These are phyloP conservation scores for Pythium dissotocum DNA, from an alignment of 352 stramenopile genomes.

Conservation along the genomic window DNA sequence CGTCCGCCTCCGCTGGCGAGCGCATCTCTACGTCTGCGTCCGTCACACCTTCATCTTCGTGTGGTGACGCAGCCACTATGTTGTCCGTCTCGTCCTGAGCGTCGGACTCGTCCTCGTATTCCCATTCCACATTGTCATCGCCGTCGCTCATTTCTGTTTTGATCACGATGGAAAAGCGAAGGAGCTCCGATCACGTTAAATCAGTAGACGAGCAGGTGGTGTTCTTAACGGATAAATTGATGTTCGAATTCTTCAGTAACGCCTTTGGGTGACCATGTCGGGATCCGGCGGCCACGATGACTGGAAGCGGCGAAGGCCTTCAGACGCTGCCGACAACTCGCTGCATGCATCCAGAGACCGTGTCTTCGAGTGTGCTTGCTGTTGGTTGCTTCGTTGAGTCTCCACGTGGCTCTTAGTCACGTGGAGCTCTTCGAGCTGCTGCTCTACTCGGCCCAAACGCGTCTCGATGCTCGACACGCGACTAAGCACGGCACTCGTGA, in stretches of 20 bases:
- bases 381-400: not conserved
- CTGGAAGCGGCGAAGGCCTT: conserved; percentile 1
- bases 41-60: not conserved
- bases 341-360: not conserved
- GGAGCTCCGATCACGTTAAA: not conserved
- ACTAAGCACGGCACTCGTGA: conserved; percentile 28
- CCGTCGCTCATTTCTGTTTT: conserved; percentile 17
- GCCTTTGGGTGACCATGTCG: not conserved
- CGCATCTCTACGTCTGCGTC: conserved; percentile 41
- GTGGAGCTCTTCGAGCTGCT: conserved; percentile 22
- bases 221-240: conserved; percentile 3
- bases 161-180: not conserved
- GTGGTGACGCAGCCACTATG: not conserved
- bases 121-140: conserved; percentile 26
- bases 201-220: not conserved
- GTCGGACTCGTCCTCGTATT: conserved; percentile 30
- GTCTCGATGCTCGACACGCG: conserved; percentile 24
- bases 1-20: conserved; percentile 44
- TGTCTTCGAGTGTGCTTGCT: not conserved
- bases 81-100: not conserved
- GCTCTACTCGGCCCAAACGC: conserved; percentile 19
- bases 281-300: conserved; percentile 12
- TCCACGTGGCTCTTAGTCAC: not conserved
- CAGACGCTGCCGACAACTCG: not conserved
- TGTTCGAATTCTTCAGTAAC: not conserved